Conservation (phyloP, 2,329 filamentous ascomycete genomes). For the Colletotrichum brevisporum region DNA sequence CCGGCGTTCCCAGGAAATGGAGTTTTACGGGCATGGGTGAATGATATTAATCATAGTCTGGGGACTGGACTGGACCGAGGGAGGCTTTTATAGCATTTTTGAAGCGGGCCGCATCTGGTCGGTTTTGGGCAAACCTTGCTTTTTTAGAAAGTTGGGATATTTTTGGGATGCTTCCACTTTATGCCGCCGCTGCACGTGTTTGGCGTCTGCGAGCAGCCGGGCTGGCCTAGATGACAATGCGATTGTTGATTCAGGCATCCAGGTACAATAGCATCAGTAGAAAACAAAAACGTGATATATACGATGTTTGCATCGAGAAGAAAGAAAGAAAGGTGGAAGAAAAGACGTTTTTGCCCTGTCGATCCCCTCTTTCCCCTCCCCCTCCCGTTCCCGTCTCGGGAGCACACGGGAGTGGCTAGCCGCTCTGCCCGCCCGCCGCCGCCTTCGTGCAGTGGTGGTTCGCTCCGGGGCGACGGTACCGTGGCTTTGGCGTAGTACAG, state of each 20-base stretch:
- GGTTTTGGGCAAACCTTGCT: neutral
- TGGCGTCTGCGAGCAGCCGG: too few species aligned
- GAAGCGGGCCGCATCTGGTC: conserved; percentile 4
- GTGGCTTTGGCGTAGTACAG: too few species aligned
- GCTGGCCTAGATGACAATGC: neutral
- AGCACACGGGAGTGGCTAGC: neutral
- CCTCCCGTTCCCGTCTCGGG: neutral
- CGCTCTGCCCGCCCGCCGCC: too few species aligned
- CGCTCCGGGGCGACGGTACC: too few species aligned
- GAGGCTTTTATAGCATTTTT: conserved; percentile 6
- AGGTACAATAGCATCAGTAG: neutral
- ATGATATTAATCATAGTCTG: neutral
- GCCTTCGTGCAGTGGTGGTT: too few species aligned
- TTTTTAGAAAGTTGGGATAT: neutral
- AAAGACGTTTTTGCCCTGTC: conserved; percentile 9
- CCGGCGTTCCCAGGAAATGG: neutral
- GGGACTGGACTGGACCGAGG: neutral
- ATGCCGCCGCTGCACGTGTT: neutral
- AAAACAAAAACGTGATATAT: neutral
- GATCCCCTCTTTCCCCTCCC: neutral
- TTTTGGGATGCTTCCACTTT: neutral
- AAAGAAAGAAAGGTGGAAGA: neutral
- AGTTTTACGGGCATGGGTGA: conserved; percentile 1
- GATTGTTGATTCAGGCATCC: neutral
- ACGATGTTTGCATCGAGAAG: neutral